Evolutionary conservation across 805 yeast genomes (phyloP), one percentile per base, ranked within the genome.

Genomic region (Lachancea thermotolerans): DNA sequence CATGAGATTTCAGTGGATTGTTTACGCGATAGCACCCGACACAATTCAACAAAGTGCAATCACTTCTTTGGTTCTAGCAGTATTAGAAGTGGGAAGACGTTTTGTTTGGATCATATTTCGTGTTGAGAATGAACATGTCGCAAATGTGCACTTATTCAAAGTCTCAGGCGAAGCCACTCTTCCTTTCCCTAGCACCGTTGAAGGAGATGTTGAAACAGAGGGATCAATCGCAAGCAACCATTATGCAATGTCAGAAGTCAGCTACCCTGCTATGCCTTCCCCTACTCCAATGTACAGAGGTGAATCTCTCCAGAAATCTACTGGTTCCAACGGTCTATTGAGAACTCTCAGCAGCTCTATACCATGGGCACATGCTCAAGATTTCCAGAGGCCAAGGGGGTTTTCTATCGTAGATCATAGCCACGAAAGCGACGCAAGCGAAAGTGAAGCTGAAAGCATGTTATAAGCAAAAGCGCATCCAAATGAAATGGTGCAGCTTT

Each of bases 51-150:
- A 91, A 58, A 84, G 91, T 59, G 95, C 95, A 0, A 76, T 78
- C 17, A 83, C 95, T 1, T 82, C 95, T 60, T 90, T 91, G 59
- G 72, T 78, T 41, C 78, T 93, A 40, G 96, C 95, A 0, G 52
- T 85, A 27, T 87, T 93, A 0, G 99, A 93, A 64, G 65, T 88
- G 2, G 30, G 85, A 2, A 75, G 99, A 60, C 73, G 99, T 59
- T 84, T 87, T 54, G 68, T 91, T 11, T 93, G 99, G 99, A 73
- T 88, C 7, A 77, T 85, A 40, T 83, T 93, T 70, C 81, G 99
- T 68, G 84, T 93, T 75, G 99, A 93, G 56, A 93, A 93, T 65
- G 98, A 93, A 64, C 99, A 93, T 64, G 82, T 90, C 39, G 81
- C 97, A 0, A 91, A 91, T 60, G 95, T 89, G 10, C 80, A 79